phyloP scores from a whole-genome alignment of 306 rosid species.

The barrel medic (Medicago truncatula) region DNA sequence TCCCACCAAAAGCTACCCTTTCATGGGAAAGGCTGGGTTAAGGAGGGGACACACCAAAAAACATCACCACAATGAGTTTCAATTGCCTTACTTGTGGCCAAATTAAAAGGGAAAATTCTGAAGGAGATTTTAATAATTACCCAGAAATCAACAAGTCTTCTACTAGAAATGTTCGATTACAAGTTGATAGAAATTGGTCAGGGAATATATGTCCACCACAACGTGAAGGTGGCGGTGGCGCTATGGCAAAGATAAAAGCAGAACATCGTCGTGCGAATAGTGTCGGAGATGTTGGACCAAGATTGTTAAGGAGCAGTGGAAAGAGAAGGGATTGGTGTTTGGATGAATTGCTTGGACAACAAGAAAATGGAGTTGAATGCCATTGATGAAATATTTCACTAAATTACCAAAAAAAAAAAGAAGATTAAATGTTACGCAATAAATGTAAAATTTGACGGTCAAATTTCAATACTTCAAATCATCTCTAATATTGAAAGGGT shows the following conservation, averaged over 20 bases:
- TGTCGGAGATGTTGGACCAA: slow-evolving; percentile 44
- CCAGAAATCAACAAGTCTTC: neutral
- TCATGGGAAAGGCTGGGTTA: neutral
- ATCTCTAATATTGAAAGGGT: neutral
- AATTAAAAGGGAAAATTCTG: slow-evolving; percentile 50
- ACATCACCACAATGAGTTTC: slow-evolving; percentile 50
- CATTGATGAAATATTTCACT: neutral
- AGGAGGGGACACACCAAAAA: neutral
- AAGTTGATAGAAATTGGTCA: slow-evolving; percentile 62
- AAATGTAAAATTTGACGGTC: neutral
- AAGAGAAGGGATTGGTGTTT: slow-evolving; percentile 88
- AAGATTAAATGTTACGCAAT: neutral
- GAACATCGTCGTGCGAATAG: slow-evolving; percentile 54
- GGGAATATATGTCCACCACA: slow-evolving; percentile 49
- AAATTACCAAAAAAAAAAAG: neutral
- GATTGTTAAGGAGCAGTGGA: slow-evolving; percentile 69
- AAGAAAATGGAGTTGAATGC: slow-evolving; percentile 39
- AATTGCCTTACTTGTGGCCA: slow-evolving; percentile 60
- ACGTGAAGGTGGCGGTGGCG: neutral
- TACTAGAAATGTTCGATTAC: neutral
- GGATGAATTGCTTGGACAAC: slow-evolving; percentile 51
- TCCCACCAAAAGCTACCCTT: slow-evolving; percentile 20
- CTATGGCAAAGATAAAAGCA: neutral
- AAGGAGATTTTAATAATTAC: neutral
- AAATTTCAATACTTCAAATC: neutral